Base-by-base conservation (phyloP, 371 early-diverging fungal genomes). In the Mortierella sp. region DNA sequence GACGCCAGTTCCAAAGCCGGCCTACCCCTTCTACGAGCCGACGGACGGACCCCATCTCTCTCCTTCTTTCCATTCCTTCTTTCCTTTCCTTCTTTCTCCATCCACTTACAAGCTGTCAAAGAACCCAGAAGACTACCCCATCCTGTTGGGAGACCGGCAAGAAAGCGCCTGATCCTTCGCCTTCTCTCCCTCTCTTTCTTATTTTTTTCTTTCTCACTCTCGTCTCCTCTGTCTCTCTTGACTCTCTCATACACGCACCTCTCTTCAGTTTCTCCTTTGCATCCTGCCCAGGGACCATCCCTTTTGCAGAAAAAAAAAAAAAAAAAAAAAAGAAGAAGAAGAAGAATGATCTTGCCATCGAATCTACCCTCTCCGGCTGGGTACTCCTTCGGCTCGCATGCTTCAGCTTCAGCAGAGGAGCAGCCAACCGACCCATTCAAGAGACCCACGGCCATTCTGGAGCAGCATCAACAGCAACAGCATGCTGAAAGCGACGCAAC, bases 371-470 rank as follows among this genome's bases (percentile, higher is more conserved):
- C 79, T 4, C 79, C 79, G 11, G 69, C 79, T 21, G 79, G 72
- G 26, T 77, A 77, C 57, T 77, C 79, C 51, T 77, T 77, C 58
- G 79, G 79, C 46, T 65, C 72, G 4, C 55, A 77, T 56, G 72
- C 66, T 16, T 37, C 37, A 9, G 37, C 79, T 26, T 68, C 79
- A 5, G 72, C 72, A 11, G 69, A 72, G 16, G 79, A 69, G 19
- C 72, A 77, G 53, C 72, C 79, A 30, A 72, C 72, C 58, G 79
- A 72, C 46, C 62, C 72, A 4, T 55, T 72, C 56, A 72, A 66
- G 16, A 50, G 48, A 45, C 3, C 55, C 51, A 47, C 57, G 48
- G 16, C 68, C 37, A 57, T 37, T n/a, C 57, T 7, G 12, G 26
- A 47, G 44, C 58, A 57, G 37, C 58, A 57, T 21, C 58, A 65